Evolutionary conservation across 1,139 yeast genomes (phyloP).

Genomic region (Suhomyces bribrorum): DNA sequence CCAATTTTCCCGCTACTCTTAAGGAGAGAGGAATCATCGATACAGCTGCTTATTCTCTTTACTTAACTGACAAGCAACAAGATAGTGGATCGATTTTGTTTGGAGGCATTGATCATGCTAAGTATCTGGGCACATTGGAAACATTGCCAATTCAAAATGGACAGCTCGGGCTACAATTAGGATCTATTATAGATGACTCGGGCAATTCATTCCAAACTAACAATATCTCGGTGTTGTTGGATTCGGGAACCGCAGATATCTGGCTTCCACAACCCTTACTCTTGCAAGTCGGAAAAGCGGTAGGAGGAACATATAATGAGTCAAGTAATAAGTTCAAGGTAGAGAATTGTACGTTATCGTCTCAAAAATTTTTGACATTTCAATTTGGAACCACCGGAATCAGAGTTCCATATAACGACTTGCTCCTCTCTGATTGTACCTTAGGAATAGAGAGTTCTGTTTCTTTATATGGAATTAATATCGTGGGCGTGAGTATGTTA

Average conservation of each 20-base stretch:
- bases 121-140: conserved; percentile 46
- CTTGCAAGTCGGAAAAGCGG: conserved; percentile 5
- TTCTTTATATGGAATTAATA: conserved; percentile 13
- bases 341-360: conserved; percentile 4
- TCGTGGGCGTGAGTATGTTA: conserved; percentile 41
- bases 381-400: conserved; percentile 5
- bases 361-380: conserved; percentile 6
- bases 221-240: conserved; percentile 27
- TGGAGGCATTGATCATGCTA: conserved; percentile 60
- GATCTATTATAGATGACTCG: conserved; percentile 14
- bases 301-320: conserved; percentile 5
- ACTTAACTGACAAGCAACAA: conserved; percentile 43
- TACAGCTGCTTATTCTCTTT: conserved; percentile 40
- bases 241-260: conserved; percentile 40
- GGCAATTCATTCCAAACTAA: conserved; percentile 5
- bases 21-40: conserved; percentile 28
- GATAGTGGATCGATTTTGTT: conserved; percentile 50
- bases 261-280: conserved; percentile 9
- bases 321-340: conserved; percentile 5
- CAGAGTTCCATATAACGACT: conserved; percentile 9
- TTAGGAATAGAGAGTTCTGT: conserved; percentile 10
- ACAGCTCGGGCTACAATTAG: conserved; percentile 3
- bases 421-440: conserved; percentile 4
- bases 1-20: conserved; percentile 29
- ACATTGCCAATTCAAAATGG: conserved; percentile 19